Base-by-base conservation (phyloP, 805 yeast species). In the Kazachstania viticola region DNA sequence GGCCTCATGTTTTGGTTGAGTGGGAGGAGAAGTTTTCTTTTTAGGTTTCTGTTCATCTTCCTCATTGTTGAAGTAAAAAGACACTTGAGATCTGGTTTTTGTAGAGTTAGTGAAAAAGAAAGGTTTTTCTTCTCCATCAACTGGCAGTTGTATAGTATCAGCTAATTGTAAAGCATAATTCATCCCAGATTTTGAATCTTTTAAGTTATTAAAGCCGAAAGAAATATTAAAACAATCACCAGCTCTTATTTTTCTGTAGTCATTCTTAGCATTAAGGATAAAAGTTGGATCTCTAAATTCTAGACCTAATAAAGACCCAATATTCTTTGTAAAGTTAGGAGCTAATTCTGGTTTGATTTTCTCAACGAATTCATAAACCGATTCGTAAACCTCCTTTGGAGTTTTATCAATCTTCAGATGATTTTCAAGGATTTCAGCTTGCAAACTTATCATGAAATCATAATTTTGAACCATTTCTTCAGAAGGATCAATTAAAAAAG, bases 401-500 rank as follows among this genome's bases (percentile, higher is more conserved):
- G 66, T 60, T 12, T 65, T 62, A 5, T 94, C 95, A 33, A 74
- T 77, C 44, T 71, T 79, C 44, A 84, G 61, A 21, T 71, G 55
- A 14, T 62, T 60, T 5, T 48, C 40, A 9, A 77, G 51, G n/a
- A 83, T 69, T 48, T 73, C 71, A 28, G 65, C 63, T 59, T 88
- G 94, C 27, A 85, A 66, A 30, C 66, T 66, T 34, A 82, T 56
- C 42, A 87, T 62, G 46, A 81, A 73, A 39, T 79, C 88, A 56
- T 88, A 88, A 54, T 81, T 79, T 32, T 65, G 60, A 43, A 80
- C 88, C 65, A 83, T 75, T 40, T 75, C 79, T 31, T 73, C 69
- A 4, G 93, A 68, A 9, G 96, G 96, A 52, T 83, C 94, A 48
- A 88, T 82, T 52, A 88, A 65, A 46, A 82, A 88, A 1, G 95